Conservation (phyloP, 2,329 filamentous ascomycete genomes). For the Ceratocystis lukuohia region DNA sequence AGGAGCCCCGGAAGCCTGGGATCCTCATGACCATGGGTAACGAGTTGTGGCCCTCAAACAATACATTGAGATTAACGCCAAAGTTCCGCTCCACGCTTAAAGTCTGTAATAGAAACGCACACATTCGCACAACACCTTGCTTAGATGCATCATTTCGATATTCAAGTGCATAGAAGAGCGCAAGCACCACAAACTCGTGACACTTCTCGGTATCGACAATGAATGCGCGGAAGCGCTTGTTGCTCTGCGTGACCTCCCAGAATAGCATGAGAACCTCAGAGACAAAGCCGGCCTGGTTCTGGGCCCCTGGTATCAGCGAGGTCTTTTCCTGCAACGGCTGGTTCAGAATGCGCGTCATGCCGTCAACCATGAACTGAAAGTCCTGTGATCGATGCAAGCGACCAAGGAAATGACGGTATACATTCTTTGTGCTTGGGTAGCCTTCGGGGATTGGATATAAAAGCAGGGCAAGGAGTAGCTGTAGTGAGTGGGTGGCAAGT, state of each 20-base stretch:
- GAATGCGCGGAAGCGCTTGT: constrained; percentile 91
- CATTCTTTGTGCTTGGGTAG: constrained; percentile 63
- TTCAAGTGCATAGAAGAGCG: constrained; percentile 85
- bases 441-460: constrained; percentile 80
- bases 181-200: constrained; percentile 81
- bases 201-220: constrained; percentile 91
- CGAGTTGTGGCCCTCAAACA: constrained; percentile 77
- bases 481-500: constrained; percentile 80
- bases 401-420: constrained; percentile 83
- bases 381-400: constrained; percentile 85
- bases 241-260: constrained; percentile 95
- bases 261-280: constrained; percentile 95
- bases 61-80: constrained; percentile 76
- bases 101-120: constrained; percentile 90
- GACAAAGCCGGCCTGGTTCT: constrained; percentile 43
- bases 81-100: constrained; percentile 87
- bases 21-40: constrained; percentile 72
- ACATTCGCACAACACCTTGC: constrained; percentile 90
- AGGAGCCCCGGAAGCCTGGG: constrained; percentile 72
- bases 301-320: constrained; percentile 71
- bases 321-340: constrained; percentile 81
- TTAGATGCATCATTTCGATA: constrained; percentile 75
- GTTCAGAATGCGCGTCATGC: constrained; percentile 82
- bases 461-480: constrained; percentile 73
- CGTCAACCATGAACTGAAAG: constrained; percentile 93